Percentiles rank a stretch among this genome's conserved stretches.
These are phyloP conservation scores for Colletotrichum liaoningense DNA, from an alignment of 2,329 filamentous ascomycete genomes.

Conservation along the genomic window DNA sequence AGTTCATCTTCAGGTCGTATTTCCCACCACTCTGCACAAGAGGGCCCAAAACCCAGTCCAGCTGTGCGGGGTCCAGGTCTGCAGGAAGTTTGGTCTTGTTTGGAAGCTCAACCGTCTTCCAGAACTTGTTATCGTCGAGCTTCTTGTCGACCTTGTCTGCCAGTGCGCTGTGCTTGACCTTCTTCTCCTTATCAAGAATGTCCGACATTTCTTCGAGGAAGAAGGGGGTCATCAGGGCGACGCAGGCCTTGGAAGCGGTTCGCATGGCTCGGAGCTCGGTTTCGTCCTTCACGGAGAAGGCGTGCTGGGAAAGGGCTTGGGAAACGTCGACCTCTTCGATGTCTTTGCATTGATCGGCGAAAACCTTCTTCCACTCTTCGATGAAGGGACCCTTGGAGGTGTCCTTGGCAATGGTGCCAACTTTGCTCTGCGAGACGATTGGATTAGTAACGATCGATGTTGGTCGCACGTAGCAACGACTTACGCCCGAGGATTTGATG, in stretches of 20 bases:
- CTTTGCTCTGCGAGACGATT: slow-evolving; percentile 75
- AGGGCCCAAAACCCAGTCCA: slow-evolving; percentile 94
- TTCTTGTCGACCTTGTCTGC: slow-evolving; percentile 91
- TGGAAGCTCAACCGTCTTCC: slow-evolving; percentile 80
- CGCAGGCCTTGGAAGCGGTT: slow-evolving; percentile 92
- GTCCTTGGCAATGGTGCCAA: slow-evolving; percentile 89
- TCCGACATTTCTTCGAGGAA: slow-evolving; percentile 99
- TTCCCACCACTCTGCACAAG: slow-evolving; percentile 95
- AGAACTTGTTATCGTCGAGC: slow-evolving; percentile 94
- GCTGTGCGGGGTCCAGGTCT: slow-evolving; percentile 87
- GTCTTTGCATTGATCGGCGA: slow-evolving; percentile 82
- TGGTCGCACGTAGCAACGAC: slow-evolving; percentile 47
- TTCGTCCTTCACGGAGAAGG: slow-evolving; percentile 94
- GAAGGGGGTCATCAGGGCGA: slow-evolving; percentile 93
- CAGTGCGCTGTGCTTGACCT: slow-evolving; percentile 89
- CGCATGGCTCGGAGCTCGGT: slow-evolving; percentile 93
- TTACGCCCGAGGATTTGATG: slow-evolving; percentile 88
- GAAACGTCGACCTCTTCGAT: slow-evolving; percentile 90
- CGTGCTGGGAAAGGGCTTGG: slow-evolving; percentile 81
- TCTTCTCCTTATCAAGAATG: slow-evolving; percentile 95
- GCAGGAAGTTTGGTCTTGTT: slow-evolving; percentile 81
- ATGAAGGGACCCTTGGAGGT: slow-evolving; percentile 87
- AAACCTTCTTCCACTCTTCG: slow-evolving; percentile 94
- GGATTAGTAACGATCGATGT: slow-evolving; percentile 17
- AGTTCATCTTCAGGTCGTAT: slow-evolving; percentile 87